These are phyloP conservation scores for Seiridium unicorne DNA, from an alignment of 2,329 filamentous ascomycete genomes.

Conservation along the genomic window DNA sequence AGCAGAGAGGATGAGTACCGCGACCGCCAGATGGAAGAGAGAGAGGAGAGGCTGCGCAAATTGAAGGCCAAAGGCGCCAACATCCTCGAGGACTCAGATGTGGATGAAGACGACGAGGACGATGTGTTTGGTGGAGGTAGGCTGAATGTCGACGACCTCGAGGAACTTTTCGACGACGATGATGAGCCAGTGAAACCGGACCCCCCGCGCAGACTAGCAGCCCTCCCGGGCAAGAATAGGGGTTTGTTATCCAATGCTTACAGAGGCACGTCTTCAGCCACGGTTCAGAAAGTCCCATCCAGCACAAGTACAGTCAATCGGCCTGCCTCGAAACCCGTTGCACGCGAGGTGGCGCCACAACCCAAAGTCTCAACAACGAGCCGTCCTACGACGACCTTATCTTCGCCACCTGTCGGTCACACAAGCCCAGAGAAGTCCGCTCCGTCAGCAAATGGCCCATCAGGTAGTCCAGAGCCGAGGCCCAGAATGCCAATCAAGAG, in stretches of 20 bases:
- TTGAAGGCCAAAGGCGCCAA: constrained; percentile 33
- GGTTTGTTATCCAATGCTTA: background rate
- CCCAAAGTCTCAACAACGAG: too few relatives aligned
- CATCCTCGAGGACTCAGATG: constrained; percentile 39
- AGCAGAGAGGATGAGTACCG: constrained; percentile 12
- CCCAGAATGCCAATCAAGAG: constrained; percentile 33
- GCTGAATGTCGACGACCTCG: constrained; percentile 21
- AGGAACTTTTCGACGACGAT: constrained; percentile 17
- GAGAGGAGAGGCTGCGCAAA: constrained; percentile 33
- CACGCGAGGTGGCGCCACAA: background rate
- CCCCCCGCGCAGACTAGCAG: background rate
- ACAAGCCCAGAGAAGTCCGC: constrained; percentile 8
- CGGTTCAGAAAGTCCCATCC: background rate
- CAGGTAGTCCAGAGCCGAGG: constrained; percentile 10
- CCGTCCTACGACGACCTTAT: too few relatives aligned
- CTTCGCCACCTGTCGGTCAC: background rate
- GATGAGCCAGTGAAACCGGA: constrained; percentile 8
- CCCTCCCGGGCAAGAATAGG: constrained; percentile 6
- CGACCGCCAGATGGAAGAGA: constrained; percentile 28
- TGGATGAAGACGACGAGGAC: constrained; percentile 19
- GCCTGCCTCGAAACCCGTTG: background rate
- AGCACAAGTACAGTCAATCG: background rate
- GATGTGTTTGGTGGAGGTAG: constrained; percentile 10
- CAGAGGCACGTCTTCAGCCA: background rate
- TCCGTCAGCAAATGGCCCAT: constrained; percentile 7